Evolutionary conservation across 352 stramenopile genomes (phyloP), one percentile per base, ranked within the genome.

Genomic region (Peronospora farinosa): DNA sequence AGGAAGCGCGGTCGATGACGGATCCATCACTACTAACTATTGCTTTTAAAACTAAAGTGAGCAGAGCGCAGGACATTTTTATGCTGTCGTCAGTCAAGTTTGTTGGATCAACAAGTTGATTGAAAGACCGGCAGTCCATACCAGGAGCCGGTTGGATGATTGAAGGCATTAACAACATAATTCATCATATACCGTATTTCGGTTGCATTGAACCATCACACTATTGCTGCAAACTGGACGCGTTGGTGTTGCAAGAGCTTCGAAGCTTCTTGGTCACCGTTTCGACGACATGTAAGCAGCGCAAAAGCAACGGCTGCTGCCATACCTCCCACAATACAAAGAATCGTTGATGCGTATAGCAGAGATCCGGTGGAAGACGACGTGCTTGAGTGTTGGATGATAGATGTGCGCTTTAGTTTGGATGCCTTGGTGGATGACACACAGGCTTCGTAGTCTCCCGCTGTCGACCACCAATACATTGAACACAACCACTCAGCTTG

Each of bases 401-500:
- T 15, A 51, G 38, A 38, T 17, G 41, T 51, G 5, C 16, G 17
- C 5, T 63, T 48, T 2, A 46, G 47, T 36, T 59, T 64, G 13
- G 35, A 40, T 17, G 48, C 36, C 31, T 21, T 41, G 11, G 51
- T 69, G 30, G 50, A 53, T 15, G 28, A 16, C 15, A 90, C 67
- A 49, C 80, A 91, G 8, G 63, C 67, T 13, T 66, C 48, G 47
- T 71, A 87, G 47, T 88, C 69, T 37, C 47, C 60, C 19, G 56
- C 63, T 0, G 80, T 84, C 16, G 68, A 72, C 72, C 76, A 89
- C 81, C 81, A 92, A 41, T 84, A 82, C 8, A 88, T 40, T 7
- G 81, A 85, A 33, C 81, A 92, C 36, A 86, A 41, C 40, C 73
- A 81, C 31, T 81, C 45, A 5, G 77, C 76, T 40, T 73, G 74